phyloP scores from a whole-genome alignment of 2,329 filamentous ascomycete genomes.

The Zarea fungicola region DNA sequence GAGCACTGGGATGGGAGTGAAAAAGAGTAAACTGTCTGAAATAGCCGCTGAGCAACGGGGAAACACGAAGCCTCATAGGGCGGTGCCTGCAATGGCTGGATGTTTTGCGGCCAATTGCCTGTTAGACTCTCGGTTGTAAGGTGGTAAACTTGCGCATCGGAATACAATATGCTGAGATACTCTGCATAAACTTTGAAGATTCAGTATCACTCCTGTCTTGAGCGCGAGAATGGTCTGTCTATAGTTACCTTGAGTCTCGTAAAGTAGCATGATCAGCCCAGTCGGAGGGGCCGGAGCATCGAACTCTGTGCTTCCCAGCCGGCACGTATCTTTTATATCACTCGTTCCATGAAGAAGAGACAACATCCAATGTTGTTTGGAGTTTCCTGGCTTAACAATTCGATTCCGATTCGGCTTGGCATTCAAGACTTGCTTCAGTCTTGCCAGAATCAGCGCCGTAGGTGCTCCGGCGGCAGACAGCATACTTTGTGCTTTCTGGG shows the following conservation, averaged over 20 bases:
- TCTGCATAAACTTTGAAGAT: constrained; percentile 28
- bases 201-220: not conserved
- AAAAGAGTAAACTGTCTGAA: constrained; percentile 47
- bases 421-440: constrained; percentile 14
- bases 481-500: not conserved
- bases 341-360: constrained; percentile 48
- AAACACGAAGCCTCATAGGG: constrained; percentile 30
- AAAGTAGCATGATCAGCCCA: constrained; percentile 1
- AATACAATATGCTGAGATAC: constrained; percentile 43
- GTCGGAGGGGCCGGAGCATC: not conserved
- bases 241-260: constrained; percentile 8
- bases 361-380: constrained; percentile 58
- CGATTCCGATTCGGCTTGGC: constrained; percentile 35
- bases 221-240: not conserved
- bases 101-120: constrained; percentile 24
- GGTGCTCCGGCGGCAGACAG: constrained; percentile 13
- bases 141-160: constrained; percentile 38
- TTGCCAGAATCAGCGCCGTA: constrained; percentile 15
- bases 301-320: not conserved
- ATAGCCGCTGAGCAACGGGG: constrained; percentile 37
- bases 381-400: constrained; percentile 46
- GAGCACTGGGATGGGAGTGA: constrained; percentile 52
- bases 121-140: constrained; percentile 31
- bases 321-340: constrained; percentile 1
- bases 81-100: constrained; percentile 35